Percentiles rank a stretch among this genome's conserved stretches.
Conservation (phyloP, 768 basidiomycete genomes). For the Mycena albidolilacea region DNA sequence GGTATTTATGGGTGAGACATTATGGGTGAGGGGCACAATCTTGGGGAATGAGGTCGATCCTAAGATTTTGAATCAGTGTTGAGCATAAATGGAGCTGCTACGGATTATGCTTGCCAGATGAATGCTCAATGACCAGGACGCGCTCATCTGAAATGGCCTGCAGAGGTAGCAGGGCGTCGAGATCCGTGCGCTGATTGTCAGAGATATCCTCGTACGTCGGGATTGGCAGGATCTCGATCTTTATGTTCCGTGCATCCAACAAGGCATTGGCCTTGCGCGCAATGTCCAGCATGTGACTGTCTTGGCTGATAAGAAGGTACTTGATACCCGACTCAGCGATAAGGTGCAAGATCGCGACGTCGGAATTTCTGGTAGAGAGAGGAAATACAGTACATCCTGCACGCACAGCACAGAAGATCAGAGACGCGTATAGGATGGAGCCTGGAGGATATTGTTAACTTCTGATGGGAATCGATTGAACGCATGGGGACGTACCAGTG, state of each 20-base stretch:
- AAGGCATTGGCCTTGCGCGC: conserved; percentile 10
- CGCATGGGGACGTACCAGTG: conserved; percentile 2
- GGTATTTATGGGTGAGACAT: not conserved
- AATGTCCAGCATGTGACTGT: conserved; percentile 18
- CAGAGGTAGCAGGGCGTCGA: not conserved
- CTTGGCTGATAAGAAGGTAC: conserved; percentile 19
- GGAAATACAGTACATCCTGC: conserved; percentile 25
- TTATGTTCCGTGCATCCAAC: not conserved
- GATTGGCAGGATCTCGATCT: conserved; percentile 8
- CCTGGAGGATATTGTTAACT: not conserved
- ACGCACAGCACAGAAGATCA: conserved; percentile 16
- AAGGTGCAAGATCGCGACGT: conserved; percentile 13
- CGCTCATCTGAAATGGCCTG: not conserved
- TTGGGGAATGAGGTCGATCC: conserved; percentile 21
- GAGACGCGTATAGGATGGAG: conserved; percentile 15
- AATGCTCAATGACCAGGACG: conserved; percentile 6
- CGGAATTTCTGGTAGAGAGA: conserved; percentile 25
- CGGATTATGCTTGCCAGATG: not conserved
- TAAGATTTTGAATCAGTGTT: not conserved
- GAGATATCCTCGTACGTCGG: conserved; percentile 16
- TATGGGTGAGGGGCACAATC: conserved; percentile 7
- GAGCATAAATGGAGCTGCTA: too few relatives aligned
- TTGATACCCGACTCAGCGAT: conserved; percentile 22
- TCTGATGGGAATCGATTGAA: not conserved
- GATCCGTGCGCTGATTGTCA: not conserved